These are phyloP conservation scores for Rosa persica DNA, from an alignment of 306 rosid genomes.

Conservation along the genomic window DNA sequence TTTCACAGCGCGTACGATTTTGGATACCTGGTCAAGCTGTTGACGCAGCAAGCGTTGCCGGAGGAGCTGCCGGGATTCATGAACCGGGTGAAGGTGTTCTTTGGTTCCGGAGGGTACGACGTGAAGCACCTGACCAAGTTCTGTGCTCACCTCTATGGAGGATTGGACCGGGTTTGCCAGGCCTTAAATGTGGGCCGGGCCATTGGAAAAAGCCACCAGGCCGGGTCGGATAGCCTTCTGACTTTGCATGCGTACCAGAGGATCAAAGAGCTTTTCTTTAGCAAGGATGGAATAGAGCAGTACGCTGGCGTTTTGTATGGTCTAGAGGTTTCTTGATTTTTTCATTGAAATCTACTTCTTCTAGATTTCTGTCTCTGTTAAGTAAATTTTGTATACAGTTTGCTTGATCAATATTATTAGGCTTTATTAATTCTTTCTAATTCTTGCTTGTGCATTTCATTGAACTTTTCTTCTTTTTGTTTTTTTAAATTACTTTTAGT, in stretches of 20 bases:
- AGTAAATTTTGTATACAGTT: constrained; percentile 32
- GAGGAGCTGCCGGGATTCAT: constrained; percentile 36
- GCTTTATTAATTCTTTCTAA: constrained; percentile 16
- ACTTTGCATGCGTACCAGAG: constrained; percentile 51
- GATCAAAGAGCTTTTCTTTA: constrained; percentile 40
- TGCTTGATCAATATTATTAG: constrained; percentile 22
- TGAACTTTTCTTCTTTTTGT: background rate
- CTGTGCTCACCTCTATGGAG: constrained; percentile 51
- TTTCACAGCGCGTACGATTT: constrained; percentile 75
- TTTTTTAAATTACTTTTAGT: too few relatives aligned
- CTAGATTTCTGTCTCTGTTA: constrained; percentile 16
- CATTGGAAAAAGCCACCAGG: constrained; percentile 59
- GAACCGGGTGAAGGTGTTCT: constrained; percentile 38
- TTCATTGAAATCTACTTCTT: constrained; percentile 11
- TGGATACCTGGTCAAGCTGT: constrained; percentile 59
- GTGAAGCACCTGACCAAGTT: constrained; percentile 60
- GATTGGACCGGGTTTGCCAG: constrained; percentile 49
- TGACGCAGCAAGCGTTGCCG: constrained; percentile 51
- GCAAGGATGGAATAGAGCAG: constrained; percentile 23
- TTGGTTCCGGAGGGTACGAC: constrained; percentile 56
- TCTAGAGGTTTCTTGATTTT: constrained; percentile 36
- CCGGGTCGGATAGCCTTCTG: constrained; percentile 75
- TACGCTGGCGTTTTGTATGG: constrained; percentile 62
- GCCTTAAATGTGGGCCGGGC: constrained; percentile 40
- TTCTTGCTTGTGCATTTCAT: background rate